Base-by-base conservation (phyloP, 78 protist genomes). In the Dictyostelium intermedium region DNA sequence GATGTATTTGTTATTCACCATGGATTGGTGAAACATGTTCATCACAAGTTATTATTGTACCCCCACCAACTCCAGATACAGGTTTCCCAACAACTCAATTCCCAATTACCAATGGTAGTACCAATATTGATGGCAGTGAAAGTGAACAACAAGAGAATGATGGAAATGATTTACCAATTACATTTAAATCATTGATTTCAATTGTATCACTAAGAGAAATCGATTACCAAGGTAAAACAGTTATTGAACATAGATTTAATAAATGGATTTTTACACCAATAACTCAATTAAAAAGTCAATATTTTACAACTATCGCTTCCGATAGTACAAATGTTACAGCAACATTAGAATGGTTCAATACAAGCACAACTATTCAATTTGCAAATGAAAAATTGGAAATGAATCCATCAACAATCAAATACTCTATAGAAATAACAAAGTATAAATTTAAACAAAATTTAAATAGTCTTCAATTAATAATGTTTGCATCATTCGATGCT, bases 321-420 rank as follows among this genome's bases (percentile, higher is more conserved):
- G 60, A 23, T 74, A 25, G 23, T 34, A 39, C 53, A 39, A 74
- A 73, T 78, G 47, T 85, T 9, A 76, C 61, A n/a, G 83, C 56
- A 1, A 20, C 30, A 7, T 25, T 85, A 2, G 43, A 85, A 37
- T 73, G 41, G 81, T 85, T 85, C 45, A 27, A 73, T 27, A 8
- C 37, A 3, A 41, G 20, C 3, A 85, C 81, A 8, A 43, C 45
- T 2, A 47, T 85, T 25, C 8, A 50, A 73, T 86, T 86, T 61
- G 83, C 84, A 10, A 34, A 43, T 30, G 53, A 73, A 41, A n/a
- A 45, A 7, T 20, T 76, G 20, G 30, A n/a, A 9, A 86, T 86
- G 92, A 50, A 41, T 13, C 92, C 92, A 47, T 73, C 77, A 8
- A 45, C 92, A 10, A 34, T 87, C 2, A 87, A 87, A 43, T 87